Conservation (phyloP, 768 basidiomycete genomes). For the Tubosaeta sp. region DNA sequence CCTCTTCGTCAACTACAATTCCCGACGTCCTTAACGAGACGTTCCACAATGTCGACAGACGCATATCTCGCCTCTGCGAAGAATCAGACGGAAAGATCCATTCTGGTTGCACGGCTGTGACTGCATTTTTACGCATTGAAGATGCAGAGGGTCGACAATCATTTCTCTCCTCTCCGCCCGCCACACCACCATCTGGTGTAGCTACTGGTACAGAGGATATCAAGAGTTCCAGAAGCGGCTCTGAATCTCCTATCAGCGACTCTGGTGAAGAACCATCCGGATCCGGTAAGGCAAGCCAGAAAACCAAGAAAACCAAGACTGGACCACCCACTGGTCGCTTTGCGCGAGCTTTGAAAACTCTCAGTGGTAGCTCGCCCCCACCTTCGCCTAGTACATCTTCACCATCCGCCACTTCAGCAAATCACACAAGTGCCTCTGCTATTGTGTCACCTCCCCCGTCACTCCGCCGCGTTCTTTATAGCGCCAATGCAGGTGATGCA, state of each 20-base stretch:
- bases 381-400: constrained; percentile 8
- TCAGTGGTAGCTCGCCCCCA: constrained; percentile 34
- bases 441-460: constrained; percentile 42
- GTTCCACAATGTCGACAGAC: constrained; percentile 87
- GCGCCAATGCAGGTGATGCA: constrained; percentile 96
- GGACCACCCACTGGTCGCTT: constrained; percentile 43
- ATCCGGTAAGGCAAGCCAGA: constrained; percentile 33
- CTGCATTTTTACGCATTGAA: constrained; percentile 91
- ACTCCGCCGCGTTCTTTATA: constrained; percentile 79
- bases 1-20: constrained; percentile 53
- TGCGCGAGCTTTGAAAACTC: constrained; percentile 51
- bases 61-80: constrained; percentile 79
- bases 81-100: constrained; percentile 90
- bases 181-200: constrained; percentile 27
- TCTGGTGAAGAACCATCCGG: constrained; percentile 34
- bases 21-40: constrained; percentile 91
- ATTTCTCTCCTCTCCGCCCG: constrained; percentile 43
- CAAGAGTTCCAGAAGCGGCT: constrained; percentile 31
- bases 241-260: constrained; percentile 44
- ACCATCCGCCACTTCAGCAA: constrained; percentile 20
- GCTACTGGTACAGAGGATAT: constrained; percentile 31
- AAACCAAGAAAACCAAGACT: constrained; percentile 41
- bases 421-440: constrained; percentile 28
- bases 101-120: constrained; percentile 96
- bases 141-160: constrained; percentile 70